Conservation (phyloP, 192 early-diverging fungal genomes). For the Coemansia erecta region DNA sequence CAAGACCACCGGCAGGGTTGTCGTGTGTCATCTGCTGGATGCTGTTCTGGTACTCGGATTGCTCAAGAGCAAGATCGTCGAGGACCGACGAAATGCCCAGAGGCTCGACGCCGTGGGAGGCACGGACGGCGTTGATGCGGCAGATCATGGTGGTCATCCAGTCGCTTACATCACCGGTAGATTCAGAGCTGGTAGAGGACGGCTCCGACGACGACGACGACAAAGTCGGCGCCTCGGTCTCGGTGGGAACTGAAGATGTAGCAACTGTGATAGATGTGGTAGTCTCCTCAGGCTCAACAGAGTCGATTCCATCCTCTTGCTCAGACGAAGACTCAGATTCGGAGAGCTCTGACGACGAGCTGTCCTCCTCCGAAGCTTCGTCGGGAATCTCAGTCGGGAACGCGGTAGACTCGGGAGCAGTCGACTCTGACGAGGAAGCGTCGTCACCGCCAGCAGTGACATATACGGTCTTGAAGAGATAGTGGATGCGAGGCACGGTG, state of each 20-base stretch:
- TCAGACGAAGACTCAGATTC: neutral
- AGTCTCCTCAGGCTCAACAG: neutral
- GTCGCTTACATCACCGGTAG: slow-evolving; percentile 7
- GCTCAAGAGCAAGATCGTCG: slow-evolving; percentile 31
- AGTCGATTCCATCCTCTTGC: neutral
- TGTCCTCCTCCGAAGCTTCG: neutral
- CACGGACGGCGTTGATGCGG: slow-evolving; percentile 42
- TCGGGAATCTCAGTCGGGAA: too few relatives aligned
- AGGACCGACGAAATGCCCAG: slow-evolving; percentile 34
- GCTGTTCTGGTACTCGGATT: slow-evolving; percentile 51
- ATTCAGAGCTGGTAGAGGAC: slow-evolving; percentile 13
- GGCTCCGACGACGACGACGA: slow-evolving; percentile 9
- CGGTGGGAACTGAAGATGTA: neutral
- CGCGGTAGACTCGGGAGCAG: too few relatives aligned
- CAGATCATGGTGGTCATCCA: slow-evolving; percentile 46
- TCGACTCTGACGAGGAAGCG: neutral
- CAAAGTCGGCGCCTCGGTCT: neutral
- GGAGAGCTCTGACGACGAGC: neutral
- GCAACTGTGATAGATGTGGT: neutral
- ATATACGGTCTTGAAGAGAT: slow-evolving; percentile 18
- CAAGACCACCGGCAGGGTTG: slow-evolving; percentile 38
- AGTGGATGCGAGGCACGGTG: neutral
- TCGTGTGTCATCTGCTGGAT: slow-evolving; percentile 50
- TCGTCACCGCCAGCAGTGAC: slow-evolving; percentile 11
- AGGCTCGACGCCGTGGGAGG: slow-evolving; percentile 20